Evolutionary conservation across 768 basidiomycete species (phyloP).

Genomic region (Tulasnella sp.): DNA sequence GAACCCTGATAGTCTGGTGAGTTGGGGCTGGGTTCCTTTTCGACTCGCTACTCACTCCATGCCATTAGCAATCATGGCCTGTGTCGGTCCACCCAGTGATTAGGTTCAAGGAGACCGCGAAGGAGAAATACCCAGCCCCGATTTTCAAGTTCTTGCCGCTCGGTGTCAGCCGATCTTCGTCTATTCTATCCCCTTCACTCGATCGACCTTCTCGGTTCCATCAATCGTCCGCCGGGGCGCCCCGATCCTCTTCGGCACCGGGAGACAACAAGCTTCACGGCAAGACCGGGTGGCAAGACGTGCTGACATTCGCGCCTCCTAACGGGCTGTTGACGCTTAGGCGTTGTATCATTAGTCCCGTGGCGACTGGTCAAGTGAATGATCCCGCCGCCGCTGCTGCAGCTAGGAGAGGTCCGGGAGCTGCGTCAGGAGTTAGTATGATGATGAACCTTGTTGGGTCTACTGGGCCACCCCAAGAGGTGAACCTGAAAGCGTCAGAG

Average conservation of each 20-base stretch:
- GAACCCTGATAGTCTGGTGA: constrained; percentile 46
- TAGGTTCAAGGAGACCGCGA: constrained; percentile 47
- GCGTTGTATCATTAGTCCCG: constrained; percentile 11
- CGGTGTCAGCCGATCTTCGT: constrained; percentile 17
- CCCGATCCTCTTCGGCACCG: constrained; percentile 10
- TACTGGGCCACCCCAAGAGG: not conserved
- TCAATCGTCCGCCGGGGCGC: not conserved
- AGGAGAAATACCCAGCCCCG: not conserved
- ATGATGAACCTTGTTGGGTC: constrained; percentile 31
- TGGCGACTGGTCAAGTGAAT: not conserved
- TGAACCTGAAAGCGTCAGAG: constrained; percentile 44
- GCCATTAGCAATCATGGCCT: constrained; percentile 53
- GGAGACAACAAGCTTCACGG: not conserved
- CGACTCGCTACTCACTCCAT: constrained; percentile 22
- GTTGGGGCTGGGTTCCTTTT: not conserved
- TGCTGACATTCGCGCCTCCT: constrained; percentile 25
- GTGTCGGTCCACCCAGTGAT: constrained; percentile 61
- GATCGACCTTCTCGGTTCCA: not conserved
- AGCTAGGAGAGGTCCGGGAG: constrained; percentile 22
- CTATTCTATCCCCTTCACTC: constrained; percentile 15
- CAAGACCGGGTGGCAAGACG: constrained; percentile 34
- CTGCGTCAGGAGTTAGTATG: constrained; percentile 24
- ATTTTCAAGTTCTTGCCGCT: constrained; percentile 21
- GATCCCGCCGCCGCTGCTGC: constrained; percentile 4
- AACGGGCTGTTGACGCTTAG: constrained; percentile 23